Evolutionary conservation across 73 alveolate genomes (phyloP), one percentile per base, ranked within the genome.

Genomic region (Breviolum minutum): DNA sequence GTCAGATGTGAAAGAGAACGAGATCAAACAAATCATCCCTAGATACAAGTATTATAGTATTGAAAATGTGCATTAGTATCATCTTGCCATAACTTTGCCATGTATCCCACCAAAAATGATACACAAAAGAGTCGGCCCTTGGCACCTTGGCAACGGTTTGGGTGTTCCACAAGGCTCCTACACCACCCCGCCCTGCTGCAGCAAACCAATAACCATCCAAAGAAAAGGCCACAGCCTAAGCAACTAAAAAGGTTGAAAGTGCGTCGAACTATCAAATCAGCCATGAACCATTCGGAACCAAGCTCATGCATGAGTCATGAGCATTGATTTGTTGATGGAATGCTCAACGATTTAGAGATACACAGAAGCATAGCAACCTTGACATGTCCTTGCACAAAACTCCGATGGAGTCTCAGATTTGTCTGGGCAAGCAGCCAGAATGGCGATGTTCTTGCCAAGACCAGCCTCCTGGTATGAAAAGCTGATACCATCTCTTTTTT

Each of bases 151-250:
- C 68, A 16, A 27, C 79, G 26, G 76, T 54, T 22, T 91, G 90
- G 64, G 86, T 79, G 82, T 74, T 63, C 97, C 97, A 91, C 63
- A 91, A 48, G 12, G 97, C 97, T 40, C 97, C 97, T 26, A 40
- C 66, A 5, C 97, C 97, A 29, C 97, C 97, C 5, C 97, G 88
- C 29, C 97, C 94, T 27, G 97, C 97, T 60, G 97, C 97, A 12
- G 97, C 97, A 68, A 91, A 91, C 97, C 97, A 91, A 54, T 60
- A 24, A 32, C 97, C 97, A 60, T 91, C 97, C 90, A 74, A 64
- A 13, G 97, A 91, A 29, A 91, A 91, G 27, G 97, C 89, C 64
- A 91, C 89, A 6, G 97, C 97, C 97, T 91, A 24, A 68, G 17
- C 24, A 40, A 40, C 54, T 2, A 40, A 40, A 40, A 40, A 40